These are phyloP conservation scores for Aureobasidium vineae DNA, from an alignment of 2,329 filamentous ascomycete genomes.

Conservation along the genomic window DNA sequence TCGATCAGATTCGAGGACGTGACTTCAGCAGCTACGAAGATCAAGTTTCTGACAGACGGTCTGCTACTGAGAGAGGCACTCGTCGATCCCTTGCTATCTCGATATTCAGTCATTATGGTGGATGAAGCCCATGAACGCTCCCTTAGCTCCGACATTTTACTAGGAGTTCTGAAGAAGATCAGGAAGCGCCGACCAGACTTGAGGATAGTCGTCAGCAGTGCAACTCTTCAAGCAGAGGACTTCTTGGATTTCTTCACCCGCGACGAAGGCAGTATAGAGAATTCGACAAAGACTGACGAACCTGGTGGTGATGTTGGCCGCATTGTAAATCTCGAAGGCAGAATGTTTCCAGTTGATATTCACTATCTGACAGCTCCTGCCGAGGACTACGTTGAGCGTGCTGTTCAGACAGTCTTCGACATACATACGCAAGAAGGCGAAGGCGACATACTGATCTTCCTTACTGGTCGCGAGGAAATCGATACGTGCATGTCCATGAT, in stretches of 20 bases:
- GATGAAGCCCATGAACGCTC: conserved; percentile 96
- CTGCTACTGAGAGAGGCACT: conserved; percentile 87
- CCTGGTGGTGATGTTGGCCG: conserved; percentile 46
- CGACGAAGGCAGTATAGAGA: conserved; percentile 35
- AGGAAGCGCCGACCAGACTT: conserved; percentile 74
- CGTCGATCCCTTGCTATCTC: conserved; percentile 83
- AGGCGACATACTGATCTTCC: conserved; percentile 86
- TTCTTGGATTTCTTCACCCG: conserved; percentile 75
- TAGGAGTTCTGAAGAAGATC: conserved; percentile 91
- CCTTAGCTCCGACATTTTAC: conserved; percentile 83
- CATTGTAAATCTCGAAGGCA: conserved; percentile 83
- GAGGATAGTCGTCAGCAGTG: conserved; percentile 87
- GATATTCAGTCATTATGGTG: conserved; percentile 96
- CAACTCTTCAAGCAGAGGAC: conserved; percentile 84
- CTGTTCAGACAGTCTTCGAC: conserved; percentile 78
- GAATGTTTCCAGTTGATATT: conserved; percentile 84
- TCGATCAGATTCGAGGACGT: conserved; percentile 90
- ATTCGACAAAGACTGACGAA: conserved; percentile 2
- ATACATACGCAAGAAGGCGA: conserved; percentile 78
- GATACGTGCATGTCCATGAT: conserved; percentile 77
- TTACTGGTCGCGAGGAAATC: conserved; percentile 93
- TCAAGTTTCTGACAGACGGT: conserved; percentile 96
- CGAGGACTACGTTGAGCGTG: conserved; percentile 82
- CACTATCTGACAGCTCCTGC: conserved; percentile 75
- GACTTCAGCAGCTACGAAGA: conserved; percentile 77